phyloP scores from a whole-genome alignment of 768 basidiomycete genomes.

The Hortiboletus campestris region DNA sequence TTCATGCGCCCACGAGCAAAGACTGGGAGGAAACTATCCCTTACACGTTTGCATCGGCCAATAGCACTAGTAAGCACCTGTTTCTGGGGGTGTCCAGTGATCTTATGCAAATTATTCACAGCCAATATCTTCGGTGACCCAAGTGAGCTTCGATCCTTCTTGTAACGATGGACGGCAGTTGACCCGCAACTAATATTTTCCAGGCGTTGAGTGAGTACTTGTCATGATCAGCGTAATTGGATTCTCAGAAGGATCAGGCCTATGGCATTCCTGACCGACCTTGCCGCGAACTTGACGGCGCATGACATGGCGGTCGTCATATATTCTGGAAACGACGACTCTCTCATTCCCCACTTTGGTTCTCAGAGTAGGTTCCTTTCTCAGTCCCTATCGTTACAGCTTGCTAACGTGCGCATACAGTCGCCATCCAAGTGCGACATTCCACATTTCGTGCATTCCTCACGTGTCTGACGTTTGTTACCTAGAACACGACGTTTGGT shows the following conservation, averaged over 20 bases:
- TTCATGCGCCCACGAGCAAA: constrained; percentile 69
- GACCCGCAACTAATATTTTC: background rate
- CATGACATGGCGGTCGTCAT: constrained; percentile 49
- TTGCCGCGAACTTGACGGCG: constrained; percentile 60
- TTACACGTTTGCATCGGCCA: constrained; percentile 21
- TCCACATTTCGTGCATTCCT: background rate
- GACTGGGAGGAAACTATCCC: constrained; percentile 36
- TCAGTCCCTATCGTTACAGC: background rate
- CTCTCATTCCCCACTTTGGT: constrained; percentile 57
- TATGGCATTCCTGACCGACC: constrained; percentile 60
- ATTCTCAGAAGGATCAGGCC: constrained; percentile 38
- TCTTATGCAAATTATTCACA: constrained; percentile 2
- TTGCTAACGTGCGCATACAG: constrained; percentile 28
- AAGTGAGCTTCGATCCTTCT: constrained; percentile 24
- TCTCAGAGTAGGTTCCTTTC: constrained; percentile 49
- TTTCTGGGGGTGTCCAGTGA: background rate
- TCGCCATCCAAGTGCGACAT: constrained; percentile 50
- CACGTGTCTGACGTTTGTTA: background rate
- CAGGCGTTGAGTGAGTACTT: constrained; percentile 37
- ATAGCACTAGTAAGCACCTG: constrained; percentile 9
- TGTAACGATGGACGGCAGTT: background rate
- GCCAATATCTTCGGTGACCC: constrained; percentile 24
- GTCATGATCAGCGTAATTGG: background rate
- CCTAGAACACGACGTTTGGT: constrained; percentile 77
- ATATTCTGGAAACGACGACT: constrained; percentile 69